Percentiles rank a stretch among this genome's conserved stretches.
These are phyloP conservation scores for Euphrasia confusa DNA, from an alignment of 257 asterid species.

Conservation along the genomic window DNA sequence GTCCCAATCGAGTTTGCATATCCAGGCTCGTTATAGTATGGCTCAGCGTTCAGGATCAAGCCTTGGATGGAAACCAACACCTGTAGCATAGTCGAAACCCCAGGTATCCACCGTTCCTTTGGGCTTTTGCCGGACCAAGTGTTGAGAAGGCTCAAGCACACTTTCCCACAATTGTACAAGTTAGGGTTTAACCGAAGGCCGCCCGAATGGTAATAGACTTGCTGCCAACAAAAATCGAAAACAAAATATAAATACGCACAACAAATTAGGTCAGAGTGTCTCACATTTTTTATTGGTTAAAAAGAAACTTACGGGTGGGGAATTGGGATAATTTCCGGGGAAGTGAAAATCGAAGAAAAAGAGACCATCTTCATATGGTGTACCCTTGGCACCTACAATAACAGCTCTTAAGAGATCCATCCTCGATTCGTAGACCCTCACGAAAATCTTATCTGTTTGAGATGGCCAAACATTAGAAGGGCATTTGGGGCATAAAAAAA, in stretches of 20 bases:
- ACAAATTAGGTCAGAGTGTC: background rate
- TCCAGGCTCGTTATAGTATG: slow-evolving; percentile 89
- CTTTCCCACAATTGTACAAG: slow-evolving; percentile 72
- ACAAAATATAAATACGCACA: background rate
- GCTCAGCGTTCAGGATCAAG: slow-evolving; percentile 75
- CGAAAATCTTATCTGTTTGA: slow-evolving; percentile 61
- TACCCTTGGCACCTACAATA: slow-evolving; percentile 89
- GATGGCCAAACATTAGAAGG: background rate
- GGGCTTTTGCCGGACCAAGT: slow-evolving; percentile 66
- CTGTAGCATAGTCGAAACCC: slow-evolving; percentile 73
- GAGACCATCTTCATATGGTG: slow-evolving; percentile 94
- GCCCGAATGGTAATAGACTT: slow-evolving; percentile 75
- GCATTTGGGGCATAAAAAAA: background rate
- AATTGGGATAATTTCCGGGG: slow-evolving; percentile 69
- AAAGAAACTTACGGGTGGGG: slow-evolving; percentile 64
- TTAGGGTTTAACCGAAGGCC: slow-evolving; percentile 90
- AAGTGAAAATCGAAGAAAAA: slow-evolving; percentile 80
- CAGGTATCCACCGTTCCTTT: slow-evolving; percentile 75
- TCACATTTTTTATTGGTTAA: background rate
- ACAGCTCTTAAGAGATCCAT: slow-evolving; percentile 93
- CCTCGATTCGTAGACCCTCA: slow-evolving; percentile 82
- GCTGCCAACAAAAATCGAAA: slow-evolving; percentile 37
- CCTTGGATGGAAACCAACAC: slow-evolving; percentile 96
- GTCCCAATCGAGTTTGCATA: slow-evolving; percentile 42
- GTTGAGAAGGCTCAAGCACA: slow-evolving; percentile 87